A percentile compares a stretch with the other conserved stretches of the same genome.
Conservation (phyloP, 306 rosid species). For the Castanea mollissima region DNA sequence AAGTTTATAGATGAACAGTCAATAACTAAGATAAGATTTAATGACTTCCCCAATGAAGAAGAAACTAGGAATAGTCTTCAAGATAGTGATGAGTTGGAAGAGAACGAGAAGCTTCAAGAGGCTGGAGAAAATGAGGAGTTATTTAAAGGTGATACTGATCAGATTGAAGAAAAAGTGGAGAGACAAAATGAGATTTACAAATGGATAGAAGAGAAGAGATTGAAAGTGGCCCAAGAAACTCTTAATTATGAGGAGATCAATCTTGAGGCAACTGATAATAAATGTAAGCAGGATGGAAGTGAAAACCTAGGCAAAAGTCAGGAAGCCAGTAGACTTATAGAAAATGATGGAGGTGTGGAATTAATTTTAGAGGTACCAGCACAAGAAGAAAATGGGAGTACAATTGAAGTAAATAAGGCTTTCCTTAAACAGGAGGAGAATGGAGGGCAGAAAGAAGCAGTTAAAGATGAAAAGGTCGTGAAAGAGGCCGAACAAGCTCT, state of each 20-base stretch:
- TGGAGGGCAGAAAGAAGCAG: constrained; percentile 5
- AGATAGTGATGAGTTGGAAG: constrained; percentile 32
- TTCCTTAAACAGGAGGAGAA: constrained; percentile 8
- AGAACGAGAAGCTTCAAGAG: constrained; percentile 33
- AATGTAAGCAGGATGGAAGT: constrained; percentile 11
- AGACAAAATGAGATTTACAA: constrained; percentile 24
- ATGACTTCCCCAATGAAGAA: constrained; percentile 31
- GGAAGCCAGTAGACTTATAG: constrained; percentile 9
- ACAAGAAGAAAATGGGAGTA: constrained; percentile 15
- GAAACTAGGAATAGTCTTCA: constrained; percentile 32
- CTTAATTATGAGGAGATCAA: constrained; percentile 4
- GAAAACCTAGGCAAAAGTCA: constrained; percentile 17
- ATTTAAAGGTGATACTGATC: constrained; percentile 31
- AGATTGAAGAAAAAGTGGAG: constrained; percentile 39
- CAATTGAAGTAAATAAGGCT: constrained; percentile 11
- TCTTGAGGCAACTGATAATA: constrained; percentile 21
- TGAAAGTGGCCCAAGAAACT: constrained; percentile 29
- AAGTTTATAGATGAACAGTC: constrained; percentile 29
- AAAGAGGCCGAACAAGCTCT: constrained; percentile 18
- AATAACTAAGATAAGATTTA: constrained; percentile 29
- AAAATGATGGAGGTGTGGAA: constrained; percentile 9
- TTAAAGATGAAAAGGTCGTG: neutral
- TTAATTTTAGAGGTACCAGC: constrained; percentile 4
- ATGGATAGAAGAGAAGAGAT: constrained; percentile 22
- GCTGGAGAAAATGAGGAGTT: constrained; percentile 36